phyloP scores from a whole-genome alignment of 2,329 filamentous ascomycete species.

The Davidsoniella neocaledoniae region DNA sequence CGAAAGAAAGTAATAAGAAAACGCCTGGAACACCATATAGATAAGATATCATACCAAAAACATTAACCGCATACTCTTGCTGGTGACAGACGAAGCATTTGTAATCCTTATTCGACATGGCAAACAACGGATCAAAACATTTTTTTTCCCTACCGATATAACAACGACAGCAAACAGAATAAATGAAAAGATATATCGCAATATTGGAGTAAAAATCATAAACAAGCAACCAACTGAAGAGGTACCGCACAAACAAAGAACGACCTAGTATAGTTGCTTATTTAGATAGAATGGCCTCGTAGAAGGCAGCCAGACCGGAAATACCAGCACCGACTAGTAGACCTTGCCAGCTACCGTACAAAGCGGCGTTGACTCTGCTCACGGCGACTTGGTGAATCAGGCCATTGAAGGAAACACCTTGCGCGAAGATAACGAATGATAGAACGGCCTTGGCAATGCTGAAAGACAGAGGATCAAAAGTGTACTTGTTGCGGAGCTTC shows the following conservation, averaged over 20 bases:
- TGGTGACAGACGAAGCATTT: too few species aligned
- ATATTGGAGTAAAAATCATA: background rate
- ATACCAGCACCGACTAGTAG: slow-evolving; percentile 52
- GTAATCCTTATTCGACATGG: too few species aligned
- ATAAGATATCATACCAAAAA: too few species aligned
- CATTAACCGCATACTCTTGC: too few species aligned
- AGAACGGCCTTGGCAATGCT: slow-evolving; percentile 75
- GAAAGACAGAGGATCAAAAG: slow-evolving; percentile 74
- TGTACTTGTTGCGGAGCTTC: slow-evolving; percentile 32
- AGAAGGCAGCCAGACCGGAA: slow-evolving; percentile 52
- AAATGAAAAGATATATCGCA: background rate
- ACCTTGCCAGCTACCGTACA: slow-evolving; percentile 57
- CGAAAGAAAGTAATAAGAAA: too few species aligned
- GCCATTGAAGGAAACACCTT: slow-evolving; percentile 45
- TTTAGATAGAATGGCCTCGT: slow-evolving; percentile 61
- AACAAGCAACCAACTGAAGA: background rate
- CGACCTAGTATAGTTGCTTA: slow-evolving; percentile 19
- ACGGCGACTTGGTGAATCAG: slow-evolving; percentile 44
- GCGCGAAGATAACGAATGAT: slow-evolving; percentile 64
- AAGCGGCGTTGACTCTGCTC: slow-evolving; percentile 42
- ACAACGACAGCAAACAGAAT: background rate
- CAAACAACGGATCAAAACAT: too few species aligned
- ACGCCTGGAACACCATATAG: too few species aligned
- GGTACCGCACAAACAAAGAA: background rate
- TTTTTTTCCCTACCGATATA: background rate